Evolutionary conservation across 345 rosid species (phyloP).

Genomic region (Arabidopsis arenosa): DNA sequence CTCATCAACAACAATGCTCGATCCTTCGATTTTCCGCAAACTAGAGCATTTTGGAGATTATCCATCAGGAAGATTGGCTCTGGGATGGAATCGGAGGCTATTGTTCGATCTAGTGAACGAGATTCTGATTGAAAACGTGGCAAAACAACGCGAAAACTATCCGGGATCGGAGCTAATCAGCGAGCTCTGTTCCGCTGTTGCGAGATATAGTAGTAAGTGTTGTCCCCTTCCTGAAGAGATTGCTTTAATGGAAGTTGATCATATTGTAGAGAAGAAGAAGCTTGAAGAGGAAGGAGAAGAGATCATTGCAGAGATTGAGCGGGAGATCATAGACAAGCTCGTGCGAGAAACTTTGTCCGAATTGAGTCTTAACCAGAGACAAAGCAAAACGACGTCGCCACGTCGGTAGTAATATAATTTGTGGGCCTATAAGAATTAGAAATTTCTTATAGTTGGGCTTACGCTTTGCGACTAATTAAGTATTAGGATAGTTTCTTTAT

Average conservation of each 20-base stretch:
- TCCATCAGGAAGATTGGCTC: conserved; percentile 35
- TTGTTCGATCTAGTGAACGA: conserved; percentile 66
- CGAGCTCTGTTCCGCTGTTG: conserved; percentile 46
- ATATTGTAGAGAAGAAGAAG: conserved; percentile 41
- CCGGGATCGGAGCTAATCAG: conserved; percentile 47
- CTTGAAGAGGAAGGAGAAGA: conserved; percentile 56
- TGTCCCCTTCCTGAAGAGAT: conserved; percentile 58
- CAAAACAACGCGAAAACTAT: neutral
- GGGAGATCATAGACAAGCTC: conserved; percentile 54
- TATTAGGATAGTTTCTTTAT: neutral
- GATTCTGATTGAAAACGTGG: conserved; percentile 54
- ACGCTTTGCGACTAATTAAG: neutral
- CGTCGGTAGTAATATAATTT: neutral
- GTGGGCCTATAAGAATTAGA: conserved; percentile 8
- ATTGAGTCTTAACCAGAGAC: neutral
- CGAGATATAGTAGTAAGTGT: conserved; percentile 48
- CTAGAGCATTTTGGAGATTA: conserved; percentile 47
- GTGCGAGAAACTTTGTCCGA: conserved; percentile 55
- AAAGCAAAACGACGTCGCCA: conserved; percentile 4
- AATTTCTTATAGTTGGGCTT: neutral
- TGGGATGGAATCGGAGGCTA: conserved; percentile 58
- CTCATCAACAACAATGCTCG: conserved; percentile 38
- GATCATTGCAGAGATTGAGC: conserved; percentile 56
- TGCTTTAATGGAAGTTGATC: conserved; percentile 46
- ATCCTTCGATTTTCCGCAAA: conserved; percentile 57